These are phyloP conservation scores for Tricholoma flavovirens DNA, from an alignment of 768 basidiomycete species.

Conservation along the genomic window DNA sequence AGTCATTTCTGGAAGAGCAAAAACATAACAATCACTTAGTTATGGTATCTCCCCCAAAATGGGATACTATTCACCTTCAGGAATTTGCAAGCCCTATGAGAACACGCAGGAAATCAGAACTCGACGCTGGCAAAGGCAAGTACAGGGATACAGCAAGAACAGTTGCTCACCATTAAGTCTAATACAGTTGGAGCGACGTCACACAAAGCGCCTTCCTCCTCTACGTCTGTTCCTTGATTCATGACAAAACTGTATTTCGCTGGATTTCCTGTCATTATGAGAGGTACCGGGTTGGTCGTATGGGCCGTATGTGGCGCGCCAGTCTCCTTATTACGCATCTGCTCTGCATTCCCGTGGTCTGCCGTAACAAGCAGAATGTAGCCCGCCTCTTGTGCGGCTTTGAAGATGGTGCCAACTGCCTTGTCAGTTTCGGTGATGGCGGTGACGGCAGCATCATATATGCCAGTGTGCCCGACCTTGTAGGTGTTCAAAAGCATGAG, in stretches of 20 bases:
- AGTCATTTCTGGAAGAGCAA: slow-evolving; percentile 43
- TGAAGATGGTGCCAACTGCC: slow-evolving; percentile 83
- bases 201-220: slow-evolving; percentile 72
- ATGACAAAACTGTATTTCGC: slow-evolving; percentile 48
- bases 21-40: slow-evolving; percentile 1
- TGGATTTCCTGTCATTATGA: slow-evolving; percentile 74
- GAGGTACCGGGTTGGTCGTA: slow-evolving; percentile 84
- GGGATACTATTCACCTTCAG: slow-evolving; percentile 49
- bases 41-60: not conserved
- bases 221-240: slow-evolving; percentile 20
- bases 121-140: not conserved
- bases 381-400: slow-evolving; percentile 79
- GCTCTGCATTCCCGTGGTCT: slow-evolving; percentile 95
- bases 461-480: slow-evolving; percentile 90
- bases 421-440: slow-evolving; percentile 86
- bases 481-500: not conserved
- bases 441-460: slow-evolving; percentile 85
- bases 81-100: slow-evolving; percentile 53
- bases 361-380: slow-evolving; percentile 87
- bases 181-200: slow-evolving; percentile 91
- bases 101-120: not conserved
- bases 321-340: slow-evolving; percentile 82
- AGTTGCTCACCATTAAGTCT: slow-evolving; percentile 52
- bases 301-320: slow-evolving; percentile 90
- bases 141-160: not conserved